A percentile compares a stretch with the other conserved stretches of the same genome.
These are phyloP conservation scores for Boletus reticulatus DNA, from an alignment of 768 basidiomycete species.

Conservation along the genomic window DNA sequence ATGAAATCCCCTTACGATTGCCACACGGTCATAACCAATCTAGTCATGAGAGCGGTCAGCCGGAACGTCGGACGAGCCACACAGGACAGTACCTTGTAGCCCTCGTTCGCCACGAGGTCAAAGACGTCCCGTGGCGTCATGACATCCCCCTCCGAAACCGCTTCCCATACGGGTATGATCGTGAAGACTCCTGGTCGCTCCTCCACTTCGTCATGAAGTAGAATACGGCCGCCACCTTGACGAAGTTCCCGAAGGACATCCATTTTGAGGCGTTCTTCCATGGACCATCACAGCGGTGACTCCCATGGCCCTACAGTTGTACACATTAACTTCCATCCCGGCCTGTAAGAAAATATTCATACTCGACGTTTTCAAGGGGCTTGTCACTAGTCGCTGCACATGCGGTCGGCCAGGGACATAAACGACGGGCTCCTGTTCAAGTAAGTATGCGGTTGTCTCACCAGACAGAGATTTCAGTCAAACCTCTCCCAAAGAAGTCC, in stretches of 20 bases:
- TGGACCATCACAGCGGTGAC: constrained; percentile 87
- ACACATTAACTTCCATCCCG: background rate
- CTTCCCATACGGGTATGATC: constrained; percentile 95
- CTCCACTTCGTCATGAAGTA: constrained; percentile 95
- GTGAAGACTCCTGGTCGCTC: constrained; percentile 87
- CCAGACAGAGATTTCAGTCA: constrained; percentile 7
- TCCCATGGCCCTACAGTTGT: constrained; percentile 75
- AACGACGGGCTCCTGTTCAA: constrained; percentile 80
- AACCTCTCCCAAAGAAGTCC: constrained; percentile 95
- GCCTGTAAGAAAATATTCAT: constrained; percentile 24
- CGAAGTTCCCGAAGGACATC: constrained; percentile 86
- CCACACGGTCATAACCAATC: constrained; percentile 87
- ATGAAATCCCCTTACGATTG: constrained; percentile 60
- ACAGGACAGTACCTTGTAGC: constrained; percentile 51
- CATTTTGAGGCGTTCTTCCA: constrained; percentile 85
- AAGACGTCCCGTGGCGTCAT: constrained; percentile 87
- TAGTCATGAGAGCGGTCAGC: constrained; percentile 27
- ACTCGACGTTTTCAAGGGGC: constrained; percentile 95
- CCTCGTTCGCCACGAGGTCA: constrained; percentile 68
- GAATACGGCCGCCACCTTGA: constrained; percentile 65
- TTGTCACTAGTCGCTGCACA: constrained; percentile 81
- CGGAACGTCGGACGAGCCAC: background rate
- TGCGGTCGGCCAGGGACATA: constrained; percentile 87
- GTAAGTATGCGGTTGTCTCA: background rate
- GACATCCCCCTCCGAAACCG: constrained; percentile 74